Base-by-base conservation (phyloP, 768 basidiomycete species). In the Artomyces pyxidatus region DNA sequence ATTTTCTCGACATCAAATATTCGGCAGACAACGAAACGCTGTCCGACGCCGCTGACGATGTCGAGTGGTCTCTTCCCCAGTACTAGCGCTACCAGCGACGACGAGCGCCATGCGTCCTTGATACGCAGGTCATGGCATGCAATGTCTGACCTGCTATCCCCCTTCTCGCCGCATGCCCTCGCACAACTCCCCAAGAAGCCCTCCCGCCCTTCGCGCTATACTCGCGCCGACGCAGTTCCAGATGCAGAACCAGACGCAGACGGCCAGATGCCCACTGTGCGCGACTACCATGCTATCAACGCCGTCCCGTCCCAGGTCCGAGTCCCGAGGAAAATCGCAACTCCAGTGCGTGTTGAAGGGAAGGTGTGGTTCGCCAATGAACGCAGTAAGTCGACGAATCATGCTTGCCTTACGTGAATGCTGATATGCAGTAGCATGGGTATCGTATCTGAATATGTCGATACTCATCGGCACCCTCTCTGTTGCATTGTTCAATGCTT, bases 321-420 rank as follows among this genome's bases (percentile, higher is more conserved):
- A 30, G 75, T 91, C 0, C 89, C 89, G 0, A 88, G 85, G 70
- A 93, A 92, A 66, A 78, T 88, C 19, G 70, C 85, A 0, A 85
- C 86, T 1, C 79, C 84, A 0, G 72, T 97, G 58, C 87, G 82
- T 54, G 91, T 97, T 16, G 93, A 97, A 63, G 83, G 81, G 19
- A 97, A 97, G 61, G 93, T 97, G 42, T 97, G 94, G 93, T 95
- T 97, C 63, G 92, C 93, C 8, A 96, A 96, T 61, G 93, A 97
- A 66, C 72, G 90, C 61, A 92, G 89, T 92, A 41, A 52, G 82
- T 67, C 7, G 38, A 45, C 22, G 73, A 63, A 6, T 43, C 40
- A 37, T 26, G 14, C 30, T 3, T 22, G 16, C 35, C 45, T 4
- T 4, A 19, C 9, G 23, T 17, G n/a, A 16, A 17, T 19, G 0